A percentile compares a stretch with the other conserved stretches of the same genome.
These are phyloP conservation scores for Rhynchospora pubera DNA, from an alignment of 176 grass and related monocot genomes.

Conservation along the genomic window DNA sequence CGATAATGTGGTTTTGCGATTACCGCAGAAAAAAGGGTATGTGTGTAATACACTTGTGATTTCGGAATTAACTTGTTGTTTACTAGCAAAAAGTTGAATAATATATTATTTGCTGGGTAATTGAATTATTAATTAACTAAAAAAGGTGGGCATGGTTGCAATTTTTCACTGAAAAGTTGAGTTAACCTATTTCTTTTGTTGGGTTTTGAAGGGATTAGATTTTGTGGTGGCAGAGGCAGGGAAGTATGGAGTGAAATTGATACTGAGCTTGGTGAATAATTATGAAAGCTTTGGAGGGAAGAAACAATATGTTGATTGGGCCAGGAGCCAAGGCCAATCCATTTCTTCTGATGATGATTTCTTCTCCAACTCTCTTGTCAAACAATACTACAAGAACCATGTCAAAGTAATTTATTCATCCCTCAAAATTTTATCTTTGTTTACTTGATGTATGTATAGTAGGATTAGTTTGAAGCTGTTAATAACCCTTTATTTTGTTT, in stretches of 20 bases:
- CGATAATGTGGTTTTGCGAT: neutral
- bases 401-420: constrained; percentile 40
- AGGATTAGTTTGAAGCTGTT: neutral
- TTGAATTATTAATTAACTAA: neutral
- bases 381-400: constrained; percentile 84
- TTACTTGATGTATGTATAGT: neutral
- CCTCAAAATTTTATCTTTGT: neutral
- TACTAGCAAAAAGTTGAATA: neutral
- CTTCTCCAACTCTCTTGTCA: constrained; percentile 74
- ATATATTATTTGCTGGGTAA: neutral
- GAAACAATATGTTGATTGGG: constrained; percentile 95
- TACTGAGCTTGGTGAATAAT: constrained; percentile 82
- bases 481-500: neutral
- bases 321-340: constrained; percentile 58
- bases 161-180: neutral
- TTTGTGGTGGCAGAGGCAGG: constrained; percentile 75
- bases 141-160: neutral
- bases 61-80: neutral
- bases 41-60: neutral
- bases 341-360: constrained; percentile 82
- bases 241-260: constrained; percentile 59
- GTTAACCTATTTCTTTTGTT: neutral
- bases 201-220: constrained; percentile 60
- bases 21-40: neutral
- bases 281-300: constrained; percentile 81